phyloP scores from a whole-genome alignment of 345 rosid genomes.

The Aquilaria yunnanensis region DNA sequence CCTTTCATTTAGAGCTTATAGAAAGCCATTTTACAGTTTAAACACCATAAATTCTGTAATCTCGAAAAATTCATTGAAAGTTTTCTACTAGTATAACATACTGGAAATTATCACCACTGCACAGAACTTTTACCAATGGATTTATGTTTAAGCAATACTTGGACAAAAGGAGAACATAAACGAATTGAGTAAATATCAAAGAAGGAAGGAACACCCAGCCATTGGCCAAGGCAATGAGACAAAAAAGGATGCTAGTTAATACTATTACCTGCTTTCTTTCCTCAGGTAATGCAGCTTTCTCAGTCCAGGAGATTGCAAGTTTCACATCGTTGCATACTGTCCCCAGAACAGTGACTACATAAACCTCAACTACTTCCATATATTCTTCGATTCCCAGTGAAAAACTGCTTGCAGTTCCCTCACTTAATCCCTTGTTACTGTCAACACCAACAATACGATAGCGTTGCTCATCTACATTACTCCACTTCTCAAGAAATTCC shows the following conservation, averaged over 20 bases:
- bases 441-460: slow-evolving; percentile 29
- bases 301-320: slow-evolving; percentile 74
- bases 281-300: slow-evolving; percentile 71
- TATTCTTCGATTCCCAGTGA: slow-evolving; percentile 44
- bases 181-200: background rate
- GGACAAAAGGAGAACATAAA: background rate
- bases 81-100: too few relatives aligned
- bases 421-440: slow-evolving; percentile 16
- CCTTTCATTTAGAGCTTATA: too few relatives aligned
- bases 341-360: slow-evolving; percentile 53
- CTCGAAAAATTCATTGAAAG: too few relatives aligned
- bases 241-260: slow-evolving; percentile 3
- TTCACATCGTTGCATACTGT: slow-evolving; percentile 40
- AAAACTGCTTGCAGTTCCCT: slow-evolving; percentile 25
- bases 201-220: background rate
- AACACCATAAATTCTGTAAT: too few relatives aligned
- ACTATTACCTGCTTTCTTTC: slow-evolving; percentile 75
- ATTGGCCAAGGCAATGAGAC: background rate
- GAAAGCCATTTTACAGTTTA: too few relatives aligned
- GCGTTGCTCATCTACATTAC: slow-evolving; percentile 36
- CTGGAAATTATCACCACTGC: too few relatives aligned
- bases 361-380: slow-evolving; percentile 63
- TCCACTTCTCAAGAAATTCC: slow-evolving; percentile 72
- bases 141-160: too few relatives aligned
- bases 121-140: too few relatives aligned